Evolutionary conservation across 768 basidiomycete species (phyloP), one percentile per base, ranked within the genome.

Genomic region (Calocera cornea): DNA sequence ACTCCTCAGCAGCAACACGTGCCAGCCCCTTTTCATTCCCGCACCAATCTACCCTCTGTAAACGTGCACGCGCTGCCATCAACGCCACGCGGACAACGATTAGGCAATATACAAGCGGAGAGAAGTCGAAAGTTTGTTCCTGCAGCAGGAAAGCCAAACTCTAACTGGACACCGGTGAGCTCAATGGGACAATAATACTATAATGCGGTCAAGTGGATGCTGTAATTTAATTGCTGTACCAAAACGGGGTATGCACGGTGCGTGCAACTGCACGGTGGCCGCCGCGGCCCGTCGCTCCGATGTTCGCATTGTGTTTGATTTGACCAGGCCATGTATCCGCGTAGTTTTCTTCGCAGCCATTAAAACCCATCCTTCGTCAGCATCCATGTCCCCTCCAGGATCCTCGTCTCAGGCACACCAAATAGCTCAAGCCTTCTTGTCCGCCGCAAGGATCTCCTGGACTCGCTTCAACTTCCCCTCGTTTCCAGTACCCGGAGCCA

Each of bases 391-490:
- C n/a, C n/a, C n/a, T n/a, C n/a, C n/a, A n/a, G n/a, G n/a, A n/a
- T n/a, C n/a, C n/a, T n/a, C n/a, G n/a, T n/a, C n/a, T n/a, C n/a
- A n/a, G n/a, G n/a, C n/a, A n/a, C n/a, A n/a, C n/a, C n/a, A n/a
- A n/a, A n/a, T n/a, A n/a, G n/a, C n/a, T n/a, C n/a, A n/a, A n/a
- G n/a, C n/a, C n/a, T n/a, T n/a, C 31, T 60, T 60, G 16, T 66
- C 67, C 64, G 68, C 67, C 3, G 74, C 72, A 29, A 98, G 76
- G 44, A 97, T 90, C 60, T 87, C 87, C 71, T 89, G 81, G 8
- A 98, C 93, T 31, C 93, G 83, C 64, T 80, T 80, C 17, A 97
- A 83, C 74, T 98, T 97, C 65, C 78, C 79, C 24, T 85, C 85
- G 71, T 97, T 97, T 7, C 88, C 92, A 49, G 83, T 79, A 3